A percentile compares a stretch with the other conserved stretches of the same genome.
Conservation (phyloP, 2,329 filamentous ascomycete species). For the Emergomyces pasteurianus region DNA sequence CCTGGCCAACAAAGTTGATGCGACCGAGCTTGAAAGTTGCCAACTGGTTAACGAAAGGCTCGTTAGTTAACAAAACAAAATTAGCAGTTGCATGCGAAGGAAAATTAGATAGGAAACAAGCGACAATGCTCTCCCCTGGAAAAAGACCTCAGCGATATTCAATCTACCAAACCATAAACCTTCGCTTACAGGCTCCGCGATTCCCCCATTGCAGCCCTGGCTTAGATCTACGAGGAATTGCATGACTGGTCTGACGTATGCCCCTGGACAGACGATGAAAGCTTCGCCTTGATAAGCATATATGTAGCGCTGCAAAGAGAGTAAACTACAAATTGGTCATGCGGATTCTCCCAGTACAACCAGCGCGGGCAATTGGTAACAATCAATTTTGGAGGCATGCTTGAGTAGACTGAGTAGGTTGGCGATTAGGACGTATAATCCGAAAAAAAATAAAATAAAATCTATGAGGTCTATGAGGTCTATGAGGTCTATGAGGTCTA, state of each 20-base stretch:
- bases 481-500: too few species aligned
- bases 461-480: too few species aligned
- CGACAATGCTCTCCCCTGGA: too few species aligned
- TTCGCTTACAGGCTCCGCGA: conserved; percentile 58
- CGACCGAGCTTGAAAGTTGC: too few species aligned
- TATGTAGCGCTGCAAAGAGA: conserved; percentile 56
- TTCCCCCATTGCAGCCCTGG: conserved; percentile 56
- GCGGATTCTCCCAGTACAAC: conserved; percentile 12
- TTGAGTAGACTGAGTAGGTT: conserved; percentile 36
- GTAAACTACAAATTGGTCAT: conserved; percentile 62
- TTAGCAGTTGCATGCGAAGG: background rate
- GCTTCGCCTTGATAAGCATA: conserved; percentile 61
- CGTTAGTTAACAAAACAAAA: too few species aligned
- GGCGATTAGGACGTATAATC: conserved; percentile 42
- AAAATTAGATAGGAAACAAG: too few species aligned
- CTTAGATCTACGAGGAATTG: conserved; percentile 74
- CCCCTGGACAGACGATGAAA: conserved; percentile 63
- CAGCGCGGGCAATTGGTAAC: background rate
- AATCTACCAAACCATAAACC: conserved; percentile 60
- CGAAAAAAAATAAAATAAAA: too few species aligned
- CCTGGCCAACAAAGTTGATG: too few species aligned
- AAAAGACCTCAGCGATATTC: conserved; percentile 44
- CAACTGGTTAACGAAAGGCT: too few species aligned
- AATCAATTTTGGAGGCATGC: conserved; percentile 15
- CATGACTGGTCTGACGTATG: conserved; percentile 65